Evolutionary conservation across 192 early-diverging fungal genomes (phyloP).

Genomic region (Backusella luteola): DNA sequence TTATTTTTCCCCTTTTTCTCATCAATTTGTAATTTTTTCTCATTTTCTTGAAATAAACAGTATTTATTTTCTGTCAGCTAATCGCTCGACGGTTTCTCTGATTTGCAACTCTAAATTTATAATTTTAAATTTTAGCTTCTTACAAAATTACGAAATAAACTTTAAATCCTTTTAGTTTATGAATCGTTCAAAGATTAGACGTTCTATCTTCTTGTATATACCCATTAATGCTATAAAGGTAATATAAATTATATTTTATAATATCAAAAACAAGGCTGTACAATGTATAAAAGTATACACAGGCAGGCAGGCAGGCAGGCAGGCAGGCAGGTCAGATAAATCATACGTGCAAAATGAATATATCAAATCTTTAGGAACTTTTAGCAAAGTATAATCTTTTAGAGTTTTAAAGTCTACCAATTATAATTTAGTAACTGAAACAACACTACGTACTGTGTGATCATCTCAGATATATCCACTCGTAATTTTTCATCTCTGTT

Average conservation of each 20-base stretch:
- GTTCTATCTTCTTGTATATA: too few species aligned
- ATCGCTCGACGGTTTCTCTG: neutral
- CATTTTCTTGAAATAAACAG: too few species aligned
- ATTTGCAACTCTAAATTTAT: neutral
- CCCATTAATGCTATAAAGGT: too few species aligned
- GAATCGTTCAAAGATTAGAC: neutral
- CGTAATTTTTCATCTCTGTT: neutral
- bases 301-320: neutral
- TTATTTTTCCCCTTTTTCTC: too few species aligned
- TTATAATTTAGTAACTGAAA: neutral
- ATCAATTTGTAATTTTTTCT: too few species aligned
- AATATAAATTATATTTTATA: too few species aligned
- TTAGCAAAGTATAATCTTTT: neutral
- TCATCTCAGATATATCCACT: neutral
- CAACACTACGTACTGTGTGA: neutral
- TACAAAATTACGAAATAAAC: too few species aligned
- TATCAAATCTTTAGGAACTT: neutral
- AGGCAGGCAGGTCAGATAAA: neutral
- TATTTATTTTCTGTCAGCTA: neutral
- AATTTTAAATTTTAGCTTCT: too few species aligned
- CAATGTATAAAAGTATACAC: too few species aligned
- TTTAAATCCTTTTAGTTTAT: neutral
- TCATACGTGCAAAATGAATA: neutral
- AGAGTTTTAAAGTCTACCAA: neutral
- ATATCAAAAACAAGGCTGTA: too few species aligned